Base-by-base conservation (phyloP, 73 alveolate genomes). In the Paramecium pentaurelia region DNA sequence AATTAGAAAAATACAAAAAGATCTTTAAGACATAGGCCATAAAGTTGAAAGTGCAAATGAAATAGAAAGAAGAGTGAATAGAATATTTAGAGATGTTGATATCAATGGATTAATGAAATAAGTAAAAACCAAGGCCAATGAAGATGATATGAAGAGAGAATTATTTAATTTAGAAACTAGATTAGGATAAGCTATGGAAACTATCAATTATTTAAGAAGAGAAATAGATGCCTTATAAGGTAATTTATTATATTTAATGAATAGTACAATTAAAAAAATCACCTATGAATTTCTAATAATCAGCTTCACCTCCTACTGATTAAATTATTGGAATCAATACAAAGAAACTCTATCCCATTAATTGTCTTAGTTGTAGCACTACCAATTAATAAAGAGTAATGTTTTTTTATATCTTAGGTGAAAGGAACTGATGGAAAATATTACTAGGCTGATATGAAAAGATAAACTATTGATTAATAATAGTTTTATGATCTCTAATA, bases 1-100 rank as follows among this genome's bases (percentile, higher is more conserved):
- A 88, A 42, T 71, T 34, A 40, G 73, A 60, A 88, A 88, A 58
- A 59, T 88, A 28, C 22, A 88, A 45, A 88, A 88, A 71, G 94
- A 88, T 71, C 37, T 88, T 14, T 36, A 64, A n/a, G 94, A 88
- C 54, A 88, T 88, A 22, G 42, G 73, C 42, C 60, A 40, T 20
- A 88, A 88, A 38, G 94, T 88, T 3, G 94, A 88, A 22, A 71
- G 70, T 45, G 94, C 94, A 30, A 71, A 68, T 42, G 94, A 88
- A 27, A 88, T 88, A 6, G 94, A 88, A 60, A 68, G 87, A 44
- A 68, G 94, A 42, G 90, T 88, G 3, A 88, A 75, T 60, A 64
- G 94, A 49, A 58, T 88, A 71, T 88, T 88, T 47, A 68, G 94
- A 28, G 94, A 88, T 11, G 44, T 83, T 10, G 94, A 88, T 45